A percentile compares a stretch with the other conserved stretches of the same genome.
Evolutionary conservation across 768 basidiomycete genomes (phyloP).

Genomic region (Phanerochaete sordida): DNA sequence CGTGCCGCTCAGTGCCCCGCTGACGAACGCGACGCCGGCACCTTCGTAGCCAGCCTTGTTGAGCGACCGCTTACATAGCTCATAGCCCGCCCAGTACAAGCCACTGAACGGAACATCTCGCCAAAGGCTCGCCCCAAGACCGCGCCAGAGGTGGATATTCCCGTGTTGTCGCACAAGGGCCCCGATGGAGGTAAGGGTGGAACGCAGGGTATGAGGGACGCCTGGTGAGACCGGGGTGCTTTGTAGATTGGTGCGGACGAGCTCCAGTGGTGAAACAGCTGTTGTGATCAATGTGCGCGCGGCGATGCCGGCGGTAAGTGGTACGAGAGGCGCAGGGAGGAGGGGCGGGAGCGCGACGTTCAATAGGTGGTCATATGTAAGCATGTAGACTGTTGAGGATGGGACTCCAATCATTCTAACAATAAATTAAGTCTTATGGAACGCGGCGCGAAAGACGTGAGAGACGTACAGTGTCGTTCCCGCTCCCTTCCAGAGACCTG

Average conservation of each 20-base stretch:
- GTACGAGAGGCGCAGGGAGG: constrained; percentile 53
- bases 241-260: constrained; percentile 91
- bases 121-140: constrained; percentile 90
- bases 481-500: constrained; percentile 93
- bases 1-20: constrained; percentile 87
- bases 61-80: constrained; percentile 70
- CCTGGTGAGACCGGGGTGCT: constrained; percentile 72
- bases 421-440: constrained; percentile 10
- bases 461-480: constrained; percentile 79
- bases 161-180: constrained; percentile 62
- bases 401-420: constrained; percentile 85
- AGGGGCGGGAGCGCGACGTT: constrained; percentile 59
- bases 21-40: constrained; percentile 74
- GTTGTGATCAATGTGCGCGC: constrained; percentile 81
- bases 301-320: constrained; percentile 77
- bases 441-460: constrained; percentile 9
- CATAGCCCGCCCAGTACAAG: constrained; percentile 95
- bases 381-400: constrained; percentile 89
- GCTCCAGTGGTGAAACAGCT: constrained; percentile 83
- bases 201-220: constrained; percentile 73
- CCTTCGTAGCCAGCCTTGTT: constrained; percentile 51
- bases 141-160: constrained; percentile 76
- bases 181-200: constrained; percentile 64
- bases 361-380: constrained; percentile 89
- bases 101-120: constrained; percentile 97